Conservation (phyloP, 2,329 filamentous ascomycete species). For the Cladorrhinum sp. region DNA sequence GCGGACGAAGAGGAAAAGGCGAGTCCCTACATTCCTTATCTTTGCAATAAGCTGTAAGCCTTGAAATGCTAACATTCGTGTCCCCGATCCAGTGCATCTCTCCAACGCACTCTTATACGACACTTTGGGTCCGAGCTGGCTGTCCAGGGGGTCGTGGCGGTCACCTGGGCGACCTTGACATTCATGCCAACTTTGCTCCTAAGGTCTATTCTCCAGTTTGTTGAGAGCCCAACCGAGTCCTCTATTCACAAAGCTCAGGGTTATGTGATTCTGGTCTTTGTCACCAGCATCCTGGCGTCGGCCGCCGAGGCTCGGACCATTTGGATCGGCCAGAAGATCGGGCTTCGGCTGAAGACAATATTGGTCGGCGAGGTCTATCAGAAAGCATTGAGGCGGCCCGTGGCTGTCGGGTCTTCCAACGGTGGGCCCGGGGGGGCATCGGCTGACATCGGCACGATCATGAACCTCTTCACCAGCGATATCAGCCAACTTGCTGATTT, state of each 20-base stretch:
- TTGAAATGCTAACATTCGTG: slow-evolving; percentile 4
- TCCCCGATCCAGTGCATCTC: slow-evolving; percentile 4
- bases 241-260: slow-evolving; percentile 89
- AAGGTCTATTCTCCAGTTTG: slow-evolving; percentile 77
- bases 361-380: slow-evolving; percentile 96
- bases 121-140: slow-evolving; percentile 11
- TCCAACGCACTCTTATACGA: slow-evolving; percentile 10
- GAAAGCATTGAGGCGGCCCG: slow-evolving; percentile 86
- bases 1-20: slow-evolving; percentile 4
- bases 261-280: slow-evolving; percentile 82
- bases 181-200: slow-evolving; percentile 13
- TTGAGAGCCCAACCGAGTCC: slow-evolving; percentile 71
- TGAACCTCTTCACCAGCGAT: slow-evolving; percentile 99
- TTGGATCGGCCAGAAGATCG: slow-evolving; percentile 89
- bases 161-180: slow-evolving; percentile 11
- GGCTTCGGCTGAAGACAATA: slow-evolving; percentile 84
- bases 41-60: background rate
- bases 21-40: slow-evolving; percentile 5
- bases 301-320: slow-evolving; percentile 79
- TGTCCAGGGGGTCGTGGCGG: slow-evolving; percentile 10
- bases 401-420: slow-evolving; percentile 57
- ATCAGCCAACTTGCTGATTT: slow-evolving; percentile 96
- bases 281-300: slow-evolving; percentile 76
- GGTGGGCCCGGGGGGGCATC: slow-evolving; percentile 58
- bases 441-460: slow-evolving; percentile 90